Conservation (phyloP, 73 alveolate species). For the Breviolum minutum region DNA sequence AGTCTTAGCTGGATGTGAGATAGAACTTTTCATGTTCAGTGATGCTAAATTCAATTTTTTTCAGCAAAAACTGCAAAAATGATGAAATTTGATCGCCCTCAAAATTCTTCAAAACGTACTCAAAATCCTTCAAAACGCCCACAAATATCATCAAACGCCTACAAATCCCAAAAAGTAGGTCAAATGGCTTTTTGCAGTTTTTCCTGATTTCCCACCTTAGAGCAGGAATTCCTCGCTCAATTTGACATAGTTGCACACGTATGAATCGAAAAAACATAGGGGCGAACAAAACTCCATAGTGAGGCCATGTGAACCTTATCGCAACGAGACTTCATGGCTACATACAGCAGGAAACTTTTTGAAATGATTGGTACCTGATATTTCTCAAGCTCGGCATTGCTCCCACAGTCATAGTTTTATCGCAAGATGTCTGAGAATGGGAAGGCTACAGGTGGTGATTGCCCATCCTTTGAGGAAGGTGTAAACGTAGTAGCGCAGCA, state of each 20-base stretch:
- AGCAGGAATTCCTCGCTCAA: not conserved
- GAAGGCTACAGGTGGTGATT: not conserved
- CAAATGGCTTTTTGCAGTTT: not conserved
- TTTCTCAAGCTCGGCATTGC: too few species aligned
- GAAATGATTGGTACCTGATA: too few species aligned
- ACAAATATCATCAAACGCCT: slow-evolving; percentile 56
- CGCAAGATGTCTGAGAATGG: not conserved
- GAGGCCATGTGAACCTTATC: too few species aligned
- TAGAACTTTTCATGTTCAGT: too few species aligned
- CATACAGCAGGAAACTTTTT: too few species aligned
- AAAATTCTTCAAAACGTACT: slow-evolving; percentile 52
- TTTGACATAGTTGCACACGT: too few species aligned
- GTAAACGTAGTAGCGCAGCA: not conserved
- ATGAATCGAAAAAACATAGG: too few species aligned
- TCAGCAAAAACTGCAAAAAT: not conserved
- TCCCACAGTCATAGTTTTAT: too few species aligned
- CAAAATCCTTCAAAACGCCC: slow-evolving; percentile 50
- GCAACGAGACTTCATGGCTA: too few species aligned
- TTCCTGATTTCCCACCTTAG: not conserved
- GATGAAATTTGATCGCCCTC: too few species aligned
- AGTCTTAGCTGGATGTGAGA: too few species aligned
- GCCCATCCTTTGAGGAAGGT: slow-evolving; percentile 22
- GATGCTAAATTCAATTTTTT: not conserved
- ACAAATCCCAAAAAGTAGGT: slow-evolving; percentile 37
- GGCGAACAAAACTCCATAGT: too few species aligned